Evolutionary conservation across 306 rosid genomes (phyloP).

Genomic region (Morella rubra): DNA sequence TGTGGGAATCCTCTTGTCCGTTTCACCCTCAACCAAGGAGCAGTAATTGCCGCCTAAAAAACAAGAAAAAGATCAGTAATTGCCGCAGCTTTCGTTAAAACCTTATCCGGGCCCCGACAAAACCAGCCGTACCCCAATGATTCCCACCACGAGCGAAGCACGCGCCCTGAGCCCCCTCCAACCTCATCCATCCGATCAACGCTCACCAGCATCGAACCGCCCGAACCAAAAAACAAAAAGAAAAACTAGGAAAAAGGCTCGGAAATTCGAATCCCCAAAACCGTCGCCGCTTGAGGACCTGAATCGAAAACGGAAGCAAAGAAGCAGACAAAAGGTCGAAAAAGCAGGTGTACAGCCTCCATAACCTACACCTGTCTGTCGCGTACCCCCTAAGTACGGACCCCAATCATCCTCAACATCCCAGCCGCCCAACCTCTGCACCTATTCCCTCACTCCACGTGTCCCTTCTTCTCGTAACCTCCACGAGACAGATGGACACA

Average conservation of each 20-base stretch:
- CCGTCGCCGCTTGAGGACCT: background rate
- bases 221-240: too few relatives aligned
- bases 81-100: background rate
- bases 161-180: background rate
- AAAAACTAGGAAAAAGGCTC: too few relatives aligned
- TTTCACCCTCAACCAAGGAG: background rate
- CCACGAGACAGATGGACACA: background rate
- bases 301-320: slow-evolving; percentile 23
- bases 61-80: background rate
- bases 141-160: slow-evolving; percentile 14
- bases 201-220: too few relatives aligned
- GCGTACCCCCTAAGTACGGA: slow-evolving; percentile 29
- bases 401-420: slow-evolving; percentile 31
- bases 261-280: too few relatives aligned
- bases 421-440: slow-evolving; percentile 10
- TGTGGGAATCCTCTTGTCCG: background rate
- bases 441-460: slow-evolving; percentile 29
- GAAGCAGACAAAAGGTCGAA: slow-evolving; percentile 24
- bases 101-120: too few relatives aligned
- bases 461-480: slow-evolving; percentile 24
- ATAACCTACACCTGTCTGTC: slow-evolving; percentile 27
- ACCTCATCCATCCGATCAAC: background rate
- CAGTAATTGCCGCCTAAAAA: too few relatives aligned
- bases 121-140: background rate
- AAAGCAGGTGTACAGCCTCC: background rate